Percentiles rank a stretch among this genome's conserved stretches.
Evolutionary conservation across 2,329 filamentous ascomycete genomes (phyloP).

Genomic region (Ceratocystis alfenasii): DNA sequence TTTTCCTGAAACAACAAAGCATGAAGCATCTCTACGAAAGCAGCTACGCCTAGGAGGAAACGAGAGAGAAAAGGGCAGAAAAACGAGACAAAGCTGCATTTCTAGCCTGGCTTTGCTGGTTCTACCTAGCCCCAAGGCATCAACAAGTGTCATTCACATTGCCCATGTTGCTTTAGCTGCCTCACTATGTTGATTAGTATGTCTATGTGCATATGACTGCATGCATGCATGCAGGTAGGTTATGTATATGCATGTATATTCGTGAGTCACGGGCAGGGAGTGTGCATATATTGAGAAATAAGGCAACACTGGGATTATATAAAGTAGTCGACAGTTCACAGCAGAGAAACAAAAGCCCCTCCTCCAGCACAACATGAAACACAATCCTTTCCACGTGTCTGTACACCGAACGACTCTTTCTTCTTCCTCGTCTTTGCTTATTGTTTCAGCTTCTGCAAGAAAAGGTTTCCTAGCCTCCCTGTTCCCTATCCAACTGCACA

Average conservation of each 20-base stretch:
- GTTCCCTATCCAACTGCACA: no score
- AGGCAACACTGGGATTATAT: no score
- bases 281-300: conserved; percentile 1
- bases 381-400: conserved; percentile 9
- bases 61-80: background rate
- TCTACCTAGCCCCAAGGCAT: no score
- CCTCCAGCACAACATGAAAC: background rate
- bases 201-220: background rate
- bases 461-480: background rate
- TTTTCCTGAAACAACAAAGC: background rate
- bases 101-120: no score
- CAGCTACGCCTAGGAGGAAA: background rate
- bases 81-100: background rate
- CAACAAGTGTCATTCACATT: no score
- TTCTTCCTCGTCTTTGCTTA: background rate
- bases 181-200: background rate
- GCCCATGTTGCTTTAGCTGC: background rate
- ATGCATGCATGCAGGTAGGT: background rate
- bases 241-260: background rate
- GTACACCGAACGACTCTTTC: background rate
- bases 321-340: background rate
- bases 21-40: background rate
- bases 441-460: conserved; percentile 10
- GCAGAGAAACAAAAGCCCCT: background rate
- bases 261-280: conserved; percentile 4